These are phyloP conservation scores for Leccinum subrobustum DNA, from an alignment of 1,284 basidiomycete species.

Conservation along the genomic window DNA sequence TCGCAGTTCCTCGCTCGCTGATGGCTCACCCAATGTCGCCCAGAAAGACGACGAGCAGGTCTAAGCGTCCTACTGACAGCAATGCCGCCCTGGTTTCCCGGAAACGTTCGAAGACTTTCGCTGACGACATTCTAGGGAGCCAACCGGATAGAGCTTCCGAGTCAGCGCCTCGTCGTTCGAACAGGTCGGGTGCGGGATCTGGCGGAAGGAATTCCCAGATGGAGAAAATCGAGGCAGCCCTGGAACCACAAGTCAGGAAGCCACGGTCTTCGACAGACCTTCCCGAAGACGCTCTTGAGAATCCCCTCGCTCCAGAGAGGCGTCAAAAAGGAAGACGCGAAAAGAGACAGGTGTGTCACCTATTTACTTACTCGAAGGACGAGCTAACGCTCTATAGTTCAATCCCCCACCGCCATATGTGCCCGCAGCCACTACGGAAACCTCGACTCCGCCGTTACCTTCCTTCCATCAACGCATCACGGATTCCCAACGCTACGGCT, in stretches of 20 bases:
- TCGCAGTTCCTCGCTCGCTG: no score
- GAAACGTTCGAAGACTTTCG: not conserved
- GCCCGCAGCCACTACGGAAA: not conserved
- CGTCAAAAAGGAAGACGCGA: not conserved
- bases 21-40: not conserved
- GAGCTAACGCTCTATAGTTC: not conserved
- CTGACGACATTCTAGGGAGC: not conserved
- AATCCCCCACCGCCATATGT: not conserved
- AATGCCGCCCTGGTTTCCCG: not conserved
- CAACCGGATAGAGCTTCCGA: not conserved
- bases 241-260: not conserved
- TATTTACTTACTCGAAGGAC: not conserved
- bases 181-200: not conserved
- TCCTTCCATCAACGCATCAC: not conserved
- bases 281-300: not conserved
- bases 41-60: not conserved
- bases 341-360: not conserved
- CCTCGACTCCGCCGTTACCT: not conserved
- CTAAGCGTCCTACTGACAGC: not conserved
- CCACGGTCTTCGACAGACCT: not conserved
- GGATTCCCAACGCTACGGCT: not conserved
- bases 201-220: not conserved
- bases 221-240: not conserved
- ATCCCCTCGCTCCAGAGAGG: not conserved
- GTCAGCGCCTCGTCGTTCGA: not conserved